Evolutionary conservation across 176 grass and related monocot genomes (phyloP), one percentile per base, ranked within the genome.

Genomic region (Thinopyrum elongatum): DNA sequence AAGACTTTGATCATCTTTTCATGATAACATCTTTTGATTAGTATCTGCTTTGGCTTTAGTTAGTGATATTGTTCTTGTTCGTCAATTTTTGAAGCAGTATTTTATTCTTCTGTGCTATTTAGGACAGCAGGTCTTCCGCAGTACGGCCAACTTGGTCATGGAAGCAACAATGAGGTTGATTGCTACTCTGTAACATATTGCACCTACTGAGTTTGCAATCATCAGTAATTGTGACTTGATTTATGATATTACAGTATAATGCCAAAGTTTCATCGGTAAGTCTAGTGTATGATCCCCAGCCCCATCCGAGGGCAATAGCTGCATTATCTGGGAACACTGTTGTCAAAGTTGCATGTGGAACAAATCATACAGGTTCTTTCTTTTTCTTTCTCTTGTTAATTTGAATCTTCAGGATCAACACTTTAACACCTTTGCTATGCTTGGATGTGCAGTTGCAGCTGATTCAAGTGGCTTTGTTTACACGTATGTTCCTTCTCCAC

Each of bases 391-490:
- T 62, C 77, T 65, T 80, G 31, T 30, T 91, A 34, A 65, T 39
- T 12, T 72, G 39, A 84, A 15, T 53, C 39, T 73, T 76, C 10
- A 73, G 66, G 72, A 78, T 82, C 73, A 85, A 83, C 6, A 21
- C 70, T 51, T 85, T 21, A 69, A 88, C 4, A 30, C 23, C 35
- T 17, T 88, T 87, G 49, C 29, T 81, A 27, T 86, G 29, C 78
- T 62, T 86, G 64, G 83, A 67, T 88, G 27, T 91, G 70, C 90
- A 99, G 97, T 99, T 83, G 97, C 97, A 81, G 94, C 87, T 59
- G 97, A 99, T 90, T 99, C 94, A 83, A 93, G 83, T 82, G 97
- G 97, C 70, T 99, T 88, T 91, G 90, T 99, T 99, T 99, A 99
- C 82, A 99, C 97, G 97, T 98, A 98, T 84, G 93, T 90, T 67